Evolutionary conservation across 2,329 filamentous ascomycete genomes (phyloP).

Genomic region (Alternaria sp.): DNA sequence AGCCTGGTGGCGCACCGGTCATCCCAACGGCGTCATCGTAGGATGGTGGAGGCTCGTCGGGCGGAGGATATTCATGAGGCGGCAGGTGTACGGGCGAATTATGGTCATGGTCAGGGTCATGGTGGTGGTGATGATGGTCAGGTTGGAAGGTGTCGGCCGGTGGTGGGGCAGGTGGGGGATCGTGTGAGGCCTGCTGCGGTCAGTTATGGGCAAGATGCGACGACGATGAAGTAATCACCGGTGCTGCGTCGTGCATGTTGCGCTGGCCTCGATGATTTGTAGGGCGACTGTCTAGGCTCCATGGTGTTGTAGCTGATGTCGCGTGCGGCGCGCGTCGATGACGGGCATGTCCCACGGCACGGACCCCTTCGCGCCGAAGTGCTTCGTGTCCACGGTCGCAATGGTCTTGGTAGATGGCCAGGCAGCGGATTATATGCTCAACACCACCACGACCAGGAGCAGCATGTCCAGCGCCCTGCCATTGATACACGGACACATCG

Average conservation of each 20-base stretch:
- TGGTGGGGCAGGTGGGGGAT: constrained; percentile 23
- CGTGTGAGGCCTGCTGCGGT: constrained; percentile 13
- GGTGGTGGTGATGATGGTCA: neutral
- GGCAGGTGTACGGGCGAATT: constrained; percentile 13
- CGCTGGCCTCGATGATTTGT: neutral
- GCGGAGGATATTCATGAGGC: constrained; percentile 11
- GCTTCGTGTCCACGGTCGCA: constrained; percentile 24
- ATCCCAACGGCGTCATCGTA: constrained; percentile 45
- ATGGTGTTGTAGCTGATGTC: constrained; percentile 18
- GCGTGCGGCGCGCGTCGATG: constrained; percentile 24
- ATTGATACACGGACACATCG: constrained; percentile 25
- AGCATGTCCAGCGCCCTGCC: constrained; percentile 42
- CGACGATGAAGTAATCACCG: neutral
- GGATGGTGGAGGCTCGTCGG: constrained; percentile 44
- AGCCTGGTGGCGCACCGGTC: constrained; percentile 36
- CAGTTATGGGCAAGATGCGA: neutral
- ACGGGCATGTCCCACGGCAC: constrained; percentile 25
- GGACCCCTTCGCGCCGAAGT: constrained; percentile 21
- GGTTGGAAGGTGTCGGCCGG: neutral
- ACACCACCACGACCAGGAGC: constrained; percentile 15
- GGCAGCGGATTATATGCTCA: constrained; percentile 26
- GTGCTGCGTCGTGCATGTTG: constrained; percentile 23
- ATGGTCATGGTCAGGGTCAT: neutral
- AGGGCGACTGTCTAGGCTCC: constrained; percentile 5
- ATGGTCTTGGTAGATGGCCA: constrained; percentile 23